Evolutionary conservation across 1,139 yeast species (phyloP), one percentile per base, ranked within the genome.

Genomic region (Debaryomycetaceae sp.): DNA sequence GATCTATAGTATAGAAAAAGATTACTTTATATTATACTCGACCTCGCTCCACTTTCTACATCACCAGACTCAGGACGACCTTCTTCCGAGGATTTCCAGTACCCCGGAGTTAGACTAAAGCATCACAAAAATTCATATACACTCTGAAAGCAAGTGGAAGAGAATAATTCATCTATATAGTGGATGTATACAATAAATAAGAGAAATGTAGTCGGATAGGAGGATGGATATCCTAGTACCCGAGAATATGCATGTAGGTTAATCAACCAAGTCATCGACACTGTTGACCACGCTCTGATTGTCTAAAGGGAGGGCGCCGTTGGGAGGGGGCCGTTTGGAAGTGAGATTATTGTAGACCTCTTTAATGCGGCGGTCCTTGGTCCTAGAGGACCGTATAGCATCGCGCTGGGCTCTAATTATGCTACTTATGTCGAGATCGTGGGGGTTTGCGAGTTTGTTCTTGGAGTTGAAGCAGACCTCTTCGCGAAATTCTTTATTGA

Each of bases 351-450:
- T 53, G 52, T 57, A 76, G 24, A 69, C 66, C 27, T 65, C 64
- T 49, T 67, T 65, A 23, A 75, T 64, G 43, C 58, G 55, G 39
- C 57, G 58, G 49, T 76, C 76, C 53, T 76, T 76, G 31, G 54
- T 54, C 39, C 72, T 63, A 52, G 62, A 65, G 47, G 59, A 54
- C 45, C 62, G 63, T 34, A 75, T 70, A 5, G 80, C 80, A 34
- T 62, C 63, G 39, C 65, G 61, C 51, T 78, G 82, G 2, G 81
- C 80, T 36, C 60, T 60, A 8, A 76, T 66, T 36, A 74, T 69
- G 42, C 67, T 59, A 30, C 55, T 53, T n/a, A 76, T 70, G 48
- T 75, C 77, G 41, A 72, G 59, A 47, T 77, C 77, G 30, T 68
- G 68, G 8, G 70, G 67, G 40, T 70, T 66, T 6, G 54, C 52